Evolutionary conservation across 192 early-diverging fungal species (phyloP), one percentile per base, ranked within the genome.

Genomic region (Gaertneriomyces semiglobifer): DNA sequence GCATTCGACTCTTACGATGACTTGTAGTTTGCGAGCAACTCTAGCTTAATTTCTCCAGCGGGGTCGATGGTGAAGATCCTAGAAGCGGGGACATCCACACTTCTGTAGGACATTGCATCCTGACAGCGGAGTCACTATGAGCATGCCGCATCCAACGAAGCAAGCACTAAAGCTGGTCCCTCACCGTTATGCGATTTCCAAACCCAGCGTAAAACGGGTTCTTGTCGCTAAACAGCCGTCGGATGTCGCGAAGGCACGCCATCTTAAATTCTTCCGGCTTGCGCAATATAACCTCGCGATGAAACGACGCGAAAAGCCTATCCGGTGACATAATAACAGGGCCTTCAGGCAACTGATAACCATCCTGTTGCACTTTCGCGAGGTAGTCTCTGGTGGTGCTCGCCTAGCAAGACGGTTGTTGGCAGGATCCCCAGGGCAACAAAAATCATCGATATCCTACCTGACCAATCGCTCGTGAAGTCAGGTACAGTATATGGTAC

Each of bases 201-300:
- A 96, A 98, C 0, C 96, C 96, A 4, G 95, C 96, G 73, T 92
- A 95, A 65, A 98, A 98, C 6, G 94, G 93, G 54, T 81, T 88
- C 33, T 48, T 48, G 48, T 88, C 89, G 16, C 84, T 90, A 84
- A 93, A 98, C 44, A 98, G 71, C 42, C 88, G 79, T 70, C 90
- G 85, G 53, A 98, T 92, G 73, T 97, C 94, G 38, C 89, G 83
- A 42, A 98, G 78, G 78, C 93, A 95, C 1, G 89, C 88, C 84
- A 98, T 98, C 73, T 98, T 98, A 72, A 98, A 98, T 60, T 93
- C 90, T 70, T 98, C 92, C 0, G 96, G 96, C 45, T 92, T 90
- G 3, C 91, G 86, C 70, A 90, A 88, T 69, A 98, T 95, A 5
- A 98, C 93, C 73, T 98, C 96, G 7, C 89, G 77, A 66, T 94